Percentiles rank a stretch among this genome's conserved stretches.
phyloP scores from a whole-genome alignment of 352 stramenopile species.

The Phytophthora megakarya region DNA sequence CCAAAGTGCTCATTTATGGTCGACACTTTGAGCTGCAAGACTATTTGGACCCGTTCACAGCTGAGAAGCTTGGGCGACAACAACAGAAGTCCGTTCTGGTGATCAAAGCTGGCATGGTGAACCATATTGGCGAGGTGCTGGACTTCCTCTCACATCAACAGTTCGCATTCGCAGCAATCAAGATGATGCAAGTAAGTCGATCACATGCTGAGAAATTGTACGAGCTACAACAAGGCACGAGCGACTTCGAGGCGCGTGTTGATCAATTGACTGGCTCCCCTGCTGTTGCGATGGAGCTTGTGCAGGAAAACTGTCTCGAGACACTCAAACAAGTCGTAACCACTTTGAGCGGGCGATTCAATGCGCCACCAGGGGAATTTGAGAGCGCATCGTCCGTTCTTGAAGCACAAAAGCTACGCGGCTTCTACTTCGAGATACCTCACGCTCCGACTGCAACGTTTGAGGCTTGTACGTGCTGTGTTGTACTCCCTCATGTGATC shows the following conservation, averaged over 20 bases:
- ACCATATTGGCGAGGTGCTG: constrained; percentile 56
- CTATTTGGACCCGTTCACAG: constrained; percentile 83
- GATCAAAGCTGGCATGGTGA: constrained; percentile 59
- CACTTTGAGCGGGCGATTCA: constrained; percentile 52
- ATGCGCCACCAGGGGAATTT: constrained; percentile 47
- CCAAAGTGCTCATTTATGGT: constrained; percentile 82
- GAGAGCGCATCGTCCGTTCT: constrained; percentile 56
- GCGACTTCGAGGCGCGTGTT: constrained; percentile 40
- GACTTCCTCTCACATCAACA: constrained; percentile 64
- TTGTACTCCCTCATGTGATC: constrained; percentile 93
- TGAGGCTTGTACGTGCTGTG: constrained; percentile 91
- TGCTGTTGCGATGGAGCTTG: constrained; percentile 76
- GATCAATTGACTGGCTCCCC: constrained; percentile 45
- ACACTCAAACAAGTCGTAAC: constrained; percentile 57
- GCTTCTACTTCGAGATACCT: constrained; percentile 66
- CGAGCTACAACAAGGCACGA: constrained; percentile 43
- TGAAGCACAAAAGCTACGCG: constrained; percentile 58
- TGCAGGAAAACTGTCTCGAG: constrained; percentile 74
- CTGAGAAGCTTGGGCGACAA: constrained; percentile 63
- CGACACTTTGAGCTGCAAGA: constrained; percentile 85
- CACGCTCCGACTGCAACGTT: constrained; percentile 75
- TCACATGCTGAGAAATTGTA: constrained; percentile 63
- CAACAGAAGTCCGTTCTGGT: constrained; percentile 77
- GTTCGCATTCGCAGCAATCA: constrained; percentile 78
- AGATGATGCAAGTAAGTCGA: constrained; percentile 65